A percentile compares a stretch with the other conserved stretches of the same genome.
Conservation (phyloP, 352 stramenopile genomes). For the Globisporangium splendens region DNA sequence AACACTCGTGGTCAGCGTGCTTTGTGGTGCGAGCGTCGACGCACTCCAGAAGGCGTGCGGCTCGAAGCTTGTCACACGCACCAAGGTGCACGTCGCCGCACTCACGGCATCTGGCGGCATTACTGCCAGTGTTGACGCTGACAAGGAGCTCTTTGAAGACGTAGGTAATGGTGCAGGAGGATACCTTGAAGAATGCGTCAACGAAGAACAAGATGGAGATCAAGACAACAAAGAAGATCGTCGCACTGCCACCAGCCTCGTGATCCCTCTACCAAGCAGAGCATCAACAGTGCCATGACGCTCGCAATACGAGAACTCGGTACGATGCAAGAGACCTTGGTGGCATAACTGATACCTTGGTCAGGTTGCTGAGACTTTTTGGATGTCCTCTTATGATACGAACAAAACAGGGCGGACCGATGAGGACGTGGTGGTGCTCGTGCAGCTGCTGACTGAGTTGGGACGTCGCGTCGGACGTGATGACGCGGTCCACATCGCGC, state of each 20-base stretch:
- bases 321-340: not conserved
- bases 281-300: not conserved
- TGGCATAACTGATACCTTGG: too few species aligned
- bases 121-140: not conserved
- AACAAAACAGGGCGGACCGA: not conserved
- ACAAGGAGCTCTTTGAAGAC: constrained; percentile 1
- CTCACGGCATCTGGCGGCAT: constrained; percentile 7
- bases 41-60: constrained; percentile 47
- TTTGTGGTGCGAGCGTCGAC: constrained; percentile 40
- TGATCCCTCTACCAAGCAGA: too few species aligned
- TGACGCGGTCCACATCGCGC: not conserved
- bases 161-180: constrained; percentile 4
- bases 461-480: not conserved
- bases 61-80: constrained; percentile 29
- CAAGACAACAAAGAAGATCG: not conserved
- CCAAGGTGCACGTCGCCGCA: constrained; percentile 24
- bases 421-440: constrained; percentile 3
- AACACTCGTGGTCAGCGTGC: constrained; percentile 37
- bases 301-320: constrained; percentile 10
- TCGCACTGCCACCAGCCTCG: not conserved
- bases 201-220: not conserved
- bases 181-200: not conserved
- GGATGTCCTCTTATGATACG: too few species aligned
- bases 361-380: not conserved
- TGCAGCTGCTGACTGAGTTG: constrained; percentile 8